phyloP scores from a whole-genome alignment of 495 filamentous ascomycete species.

The Rhizodiscina lignyota region DNA sequence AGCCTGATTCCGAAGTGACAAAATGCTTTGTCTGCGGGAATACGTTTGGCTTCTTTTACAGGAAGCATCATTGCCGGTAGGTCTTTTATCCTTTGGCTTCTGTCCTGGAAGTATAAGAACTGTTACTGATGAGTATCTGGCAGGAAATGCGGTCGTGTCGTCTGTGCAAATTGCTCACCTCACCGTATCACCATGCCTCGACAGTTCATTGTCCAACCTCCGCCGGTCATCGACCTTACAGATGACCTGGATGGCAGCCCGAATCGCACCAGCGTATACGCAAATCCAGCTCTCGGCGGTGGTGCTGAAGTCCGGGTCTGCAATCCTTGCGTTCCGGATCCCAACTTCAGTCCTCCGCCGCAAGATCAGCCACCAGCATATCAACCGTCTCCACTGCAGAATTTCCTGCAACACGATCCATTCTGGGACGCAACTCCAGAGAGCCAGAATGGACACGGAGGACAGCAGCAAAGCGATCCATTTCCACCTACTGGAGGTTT shows the following conservation, averaged over 20 bases:
- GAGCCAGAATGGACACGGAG: too few relatives aligned
- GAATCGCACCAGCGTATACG: constrained; percentile 2
- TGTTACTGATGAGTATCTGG: constrained; percentile 1
- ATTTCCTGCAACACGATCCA: neutral
- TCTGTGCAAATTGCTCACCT: constrained; percentile 81
- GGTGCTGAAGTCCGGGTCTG: constrained; percentile 82
- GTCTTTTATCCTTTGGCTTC: constrained; percentile 9
- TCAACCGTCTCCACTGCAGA: neutral
- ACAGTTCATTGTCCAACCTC: constrained; percentile 81
- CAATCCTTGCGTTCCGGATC: constrained; percentile 89
- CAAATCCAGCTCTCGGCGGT: constrained; percentile 45
- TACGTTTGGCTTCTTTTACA: constrained; percentile 69
- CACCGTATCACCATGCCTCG: constrained; percentile 89
- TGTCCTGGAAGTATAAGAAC: neutral
- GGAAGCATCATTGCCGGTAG: constrained; percentile 80
- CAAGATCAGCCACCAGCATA: constrained; percentile 3
- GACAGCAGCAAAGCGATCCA: neutral
- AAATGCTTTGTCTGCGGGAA: constrained; percentile 68
- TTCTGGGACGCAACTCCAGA: neutral
- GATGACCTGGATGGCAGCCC: constrained; percentile 5
- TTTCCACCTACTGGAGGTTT: neutral
- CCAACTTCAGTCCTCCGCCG: constrained; percentile 49
- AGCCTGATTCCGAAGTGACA: constrained; percentile 63
- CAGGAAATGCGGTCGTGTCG: constrained; percentile 89
- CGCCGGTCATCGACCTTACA: constrained; percentile 30